Evolutionary conservation across 768 basidiomycete species (phyloP), one percentile per base, ranked within the genome.

Genomic region (Lactifluus pinguis): DNA sequence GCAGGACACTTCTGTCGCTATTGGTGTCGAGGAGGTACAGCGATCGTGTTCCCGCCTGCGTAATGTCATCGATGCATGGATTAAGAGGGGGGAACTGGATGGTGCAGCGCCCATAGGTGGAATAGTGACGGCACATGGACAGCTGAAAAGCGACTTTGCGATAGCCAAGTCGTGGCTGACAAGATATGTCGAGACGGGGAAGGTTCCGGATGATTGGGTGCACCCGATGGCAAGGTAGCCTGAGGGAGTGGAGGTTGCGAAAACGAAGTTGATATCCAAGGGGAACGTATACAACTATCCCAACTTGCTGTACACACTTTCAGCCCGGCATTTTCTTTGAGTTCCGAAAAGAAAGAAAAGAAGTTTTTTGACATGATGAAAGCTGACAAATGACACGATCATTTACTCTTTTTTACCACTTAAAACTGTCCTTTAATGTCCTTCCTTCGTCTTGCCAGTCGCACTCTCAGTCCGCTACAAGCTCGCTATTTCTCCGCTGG

Each of bases 401-500:
- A n/a, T n/a, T n/a, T n/a, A n/a, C n/a, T n/a, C n/a, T n/a, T n/a
- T n/a, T n/a, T n/a, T n/a, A n/a, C n/a, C n/a, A n/a, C n/a, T n/a
- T n/a, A 41, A n/a, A n/a, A 32, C 59, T 45, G 7, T 36, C 44
- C 44, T 21, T 21, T 19, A 10, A 65, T 65, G 64, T 65, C 70
- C n/a, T 67, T 69, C 59, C 57, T 69, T 25, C 64, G 69, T 49
- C 57, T 66, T 11, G 57, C 69, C 34, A 53, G 57, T 14, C 58
- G 58, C 25, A 6, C 55, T 29, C 56, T 54, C 21, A 47, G 51
- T 30, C 49, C 64, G 1, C 32, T n/a, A 34, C 72, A 50, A 70
- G 70, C 73, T 49, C 80, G 82, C 56, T 68, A 79, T 62, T 79
- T 77, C 66, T 73, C 80, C 34, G 79, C 84, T 1, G 69, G 76